Evolutionary conservation across 2,329 filamentous ascomycete species (phyloP).

Genomic region (Massarina eburnea): DNA sequence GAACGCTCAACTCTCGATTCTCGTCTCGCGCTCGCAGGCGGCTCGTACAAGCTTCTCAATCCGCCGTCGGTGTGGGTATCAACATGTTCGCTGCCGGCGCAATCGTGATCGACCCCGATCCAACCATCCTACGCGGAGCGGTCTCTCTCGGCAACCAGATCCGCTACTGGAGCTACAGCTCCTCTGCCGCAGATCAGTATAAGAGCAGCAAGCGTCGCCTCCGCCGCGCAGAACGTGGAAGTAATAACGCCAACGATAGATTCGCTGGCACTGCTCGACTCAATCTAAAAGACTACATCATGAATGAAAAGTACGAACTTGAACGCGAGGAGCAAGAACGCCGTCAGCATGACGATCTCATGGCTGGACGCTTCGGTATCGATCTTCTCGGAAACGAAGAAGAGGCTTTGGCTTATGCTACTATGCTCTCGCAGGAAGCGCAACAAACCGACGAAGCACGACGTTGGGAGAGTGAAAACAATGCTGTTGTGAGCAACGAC

Average conservation of each 20-base stretch:
- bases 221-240: conserved; percentile 68
- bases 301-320: conserved; percentile 80
- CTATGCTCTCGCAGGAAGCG: conserved; percentile 63
- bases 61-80: conserved; percentile 67
- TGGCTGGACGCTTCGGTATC: conserved; percentile 81
- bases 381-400: conserved; percentile 68
- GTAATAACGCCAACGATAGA: conserved; percentile 60
- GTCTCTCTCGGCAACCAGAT: conserved; percentile 85
- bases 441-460: conserved; percentile 51
- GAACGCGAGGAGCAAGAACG: conserved; percentile 70
- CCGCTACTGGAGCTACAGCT: conserved; percentile 92
- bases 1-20: conserved; percentile 84
- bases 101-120: conserved; percentile 83
- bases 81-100: conserved; percentile 82
- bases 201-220: conserved; percentile 77
- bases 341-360: conserved; percentile 66
- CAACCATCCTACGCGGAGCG: conserved; percentile 80
- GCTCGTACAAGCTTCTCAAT: conserved; percentile 66
- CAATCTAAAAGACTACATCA: conserved; percentile 78
- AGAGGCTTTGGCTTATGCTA: conserved; percentile 64
- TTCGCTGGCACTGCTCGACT: conserved; percentile 66
- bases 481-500: conserved; percentile 39
- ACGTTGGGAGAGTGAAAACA: conserved; percentile 50
- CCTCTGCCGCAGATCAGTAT: conserved; percentile 71
- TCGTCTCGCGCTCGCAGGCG: conserved; percentile 80